Conservation (phyloP, 2,329 filamentous ascomycete genomes). For the Raffaelea deltoideospora region DNA sequence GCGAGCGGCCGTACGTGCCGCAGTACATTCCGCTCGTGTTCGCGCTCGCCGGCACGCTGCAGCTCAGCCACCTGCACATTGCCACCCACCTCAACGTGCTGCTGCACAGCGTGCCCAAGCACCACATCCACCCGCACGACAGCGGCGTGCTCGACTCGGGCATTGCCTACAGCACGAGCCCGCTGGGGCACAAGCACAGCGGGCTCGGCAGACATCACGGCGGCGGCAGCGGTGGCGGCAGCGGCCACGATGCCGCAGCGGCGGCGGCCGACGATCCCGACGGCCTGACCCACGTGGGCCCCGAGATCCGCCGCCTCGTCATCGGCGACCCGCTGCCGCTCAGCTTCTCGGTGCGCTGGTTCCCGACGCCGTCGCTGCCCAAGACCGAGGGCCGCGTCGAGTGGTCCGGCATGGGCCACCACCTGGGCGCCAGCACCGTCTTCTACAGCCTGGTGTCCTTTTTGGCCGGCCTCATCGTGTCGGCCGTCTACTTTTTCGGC, state of each 20-base stretch:
- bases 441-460: slow-evolving; percentile 48
- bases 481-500: slow-evolving; percentile 45
- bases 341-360: slow-evolving; percentile 74
- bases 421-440: slow-evolving; percentile 47
- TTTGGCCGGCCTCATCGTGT: slow-evolving; percentile 35
- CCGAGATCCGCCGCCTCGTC: slow-evolving; percentile 61
- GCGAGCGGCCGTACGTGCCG: slow-evolving; percentile 30
- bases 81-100: slow-evolving; percentile 82
- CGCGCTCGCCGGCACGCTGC: slow-evolving; percentile 75
- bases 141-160: slow-evolving; percentile 76
- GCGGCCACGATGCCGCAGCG: no score
- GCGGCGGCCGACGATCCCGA: neutral
- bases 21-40: slow-evolving; percentile 77
- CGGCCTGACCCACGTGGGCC: slow-evolving; percentile 14
- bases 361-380: slow-evolving; percentile 57
- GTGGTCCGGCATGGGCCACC: slow-evolving; percentile 50
- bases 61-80: slow-evolving; percentile 80
- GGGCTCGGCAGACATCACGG: slow-evolving; percentile 16
- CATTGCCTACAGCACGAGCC: slow-evolving; percentile 71
- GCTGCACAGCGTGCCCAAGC: slow-evolving; percentile 53
- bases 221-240: slow-evolving; percentile 1
- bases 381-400: slow-evolving; percentile 49
- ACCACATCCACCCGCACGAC: slow-evolving; percentile 46
- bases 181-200: slow-evolving; percentile 44
- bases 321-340: slow-evolving; percentile 78